Percentiles rank a stretch among this genome's conserved stretches.
These are phyloP conservation scores for Phytophthora tentaculata DNA, from an alignment of 352 stramenopile species.

Conservation along the genomic window DNA sequence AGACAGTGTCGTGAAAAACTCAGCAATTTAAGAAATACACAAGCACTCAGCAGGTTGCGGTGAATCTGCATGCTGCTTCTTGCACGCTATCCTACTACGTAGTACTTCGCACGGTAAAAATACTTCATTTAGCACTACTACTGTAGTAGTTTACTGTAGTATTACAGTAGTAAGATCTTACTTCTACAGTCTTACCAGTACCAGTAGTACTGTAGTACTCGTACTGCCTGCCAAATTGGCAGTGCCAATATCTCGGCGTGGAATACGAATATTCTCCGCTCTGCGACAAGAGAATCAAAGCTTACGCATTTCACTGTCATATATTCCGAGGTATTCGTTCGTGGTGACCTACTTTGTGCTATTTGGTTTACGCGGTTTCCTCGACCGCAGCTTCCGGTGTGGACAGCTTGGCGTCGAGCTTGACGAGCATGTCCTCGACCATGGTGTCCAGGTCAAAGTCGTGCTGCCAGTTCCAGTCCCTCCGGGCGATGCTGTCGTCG, in stretches of 20 bases:
- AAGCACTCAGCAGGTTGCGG: conserved; percentile 23
- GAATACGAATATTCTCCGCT: no score
- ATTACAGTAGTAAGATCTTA: no score
- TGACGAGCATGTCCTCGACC: conserved; percentile 91
- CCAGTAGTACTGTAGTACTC: no score
- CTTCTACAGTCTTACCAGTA: no score
- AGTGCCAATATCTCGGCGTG: no score
- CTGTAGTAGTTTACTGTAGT: no score
- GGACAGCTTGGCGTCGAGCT: conserved; percentile 80
- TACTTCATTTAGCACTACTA: no score
- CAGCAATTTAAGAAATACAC: conserved; percentile 34
- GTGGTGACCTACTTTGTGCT: background rate
- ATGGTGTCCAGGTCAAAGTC: conserved; percentile 91
- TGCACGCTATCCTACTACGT: conserved; percentile 31
- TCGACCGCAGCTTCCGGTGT: conserved; percentile 24
- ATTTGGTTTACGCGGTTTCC: conserved; percentile 24
- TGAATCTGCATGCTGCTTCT: conserved; percentile 8
- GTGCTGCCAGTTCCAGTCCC: conserved; percentile 91
- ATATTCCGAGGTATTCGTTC: conserved; percentile 11
- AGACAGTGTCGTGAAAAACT: conserved; percentile 29
- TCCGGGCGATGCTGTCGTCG: conserved; percentile 81
- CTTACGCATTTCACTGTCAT: conserved; percentile 24
- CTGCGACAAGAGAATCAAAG: no score
- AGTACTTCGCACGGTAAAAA: no score
- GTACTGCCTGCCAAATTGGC: no score